These are phyloP conservation scores for Flaveria brownii DNA, from an alignment of 129 eudicot species.

Conservation along the genomic window DNA sequence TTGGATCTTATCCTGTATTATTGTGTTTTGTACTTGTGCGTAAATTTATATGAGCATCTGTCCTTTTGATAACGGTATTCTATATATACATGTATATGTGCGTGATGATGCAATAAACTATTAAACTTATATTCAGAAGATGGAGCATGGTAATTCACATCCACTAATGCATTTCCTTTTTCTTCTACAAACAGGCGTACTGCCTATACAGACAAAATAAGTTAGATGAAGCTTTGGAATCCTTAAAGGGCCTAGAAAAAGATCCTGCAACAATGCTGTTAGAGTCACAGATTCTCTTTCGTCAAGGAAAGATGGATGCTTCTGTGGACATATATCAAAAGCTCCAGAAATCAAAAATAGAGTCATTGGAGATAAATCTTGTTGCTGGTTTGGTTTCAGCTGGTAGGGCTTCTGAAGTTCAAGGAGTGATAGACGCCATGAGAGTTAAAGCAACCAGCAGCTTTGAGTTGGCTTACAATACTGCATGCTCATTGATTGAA, in stretches of 20 bases:
- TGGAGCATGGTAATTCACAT: neutral
- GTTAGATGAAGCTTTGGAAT: slow-evolving; percentile 73
- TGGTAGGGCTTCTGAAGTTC: slow-evolving; percentile 88
- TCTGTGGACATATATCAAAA: slow-evolving; percentile 71
- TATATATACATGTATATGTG: neutral
- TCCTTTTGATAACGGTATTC: neutral
- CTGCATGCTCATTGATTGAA: slow-evolving; percentile 84
- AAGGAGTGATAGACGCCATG: slow-evolving; percentile 64
- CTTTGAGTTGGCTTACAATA: slow-evolving; percentile 86
- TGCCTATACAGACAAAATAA: slow-evolving; percentile 86
- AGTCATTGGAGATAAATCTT: slow-evolving; percentile 69
- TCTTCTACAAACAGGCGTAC: slow-evolving; percentile 62
- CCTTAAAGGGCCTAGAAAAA: slow-evolving; percentile 61
- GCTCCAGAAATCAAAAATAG: slow-evolving; percentile 77
- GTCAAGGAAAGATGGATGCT: slow-evolving; percentile 77
- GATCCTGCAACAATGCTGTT: slow-evolving; percentile 59
- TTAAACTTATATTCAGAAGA: neutral
- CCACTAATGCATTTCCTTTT: slow-evolving; percentile 5
- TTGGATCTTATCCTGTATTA: neutral
- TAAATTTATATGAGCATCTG: neutral
- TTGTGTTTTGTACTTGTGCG: neutral
- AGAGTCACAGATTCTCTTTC: slow-evolving; percentile 81
- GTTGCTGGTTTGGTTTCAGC: slow-evolving; percentile 91
- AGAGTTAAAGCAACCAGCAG: slow-evolving; percentile 81
- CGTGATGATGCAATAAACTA: neutral